Conservation (phyloP, 306 rosid genomes). For the Vigna hirtella region DNA sequence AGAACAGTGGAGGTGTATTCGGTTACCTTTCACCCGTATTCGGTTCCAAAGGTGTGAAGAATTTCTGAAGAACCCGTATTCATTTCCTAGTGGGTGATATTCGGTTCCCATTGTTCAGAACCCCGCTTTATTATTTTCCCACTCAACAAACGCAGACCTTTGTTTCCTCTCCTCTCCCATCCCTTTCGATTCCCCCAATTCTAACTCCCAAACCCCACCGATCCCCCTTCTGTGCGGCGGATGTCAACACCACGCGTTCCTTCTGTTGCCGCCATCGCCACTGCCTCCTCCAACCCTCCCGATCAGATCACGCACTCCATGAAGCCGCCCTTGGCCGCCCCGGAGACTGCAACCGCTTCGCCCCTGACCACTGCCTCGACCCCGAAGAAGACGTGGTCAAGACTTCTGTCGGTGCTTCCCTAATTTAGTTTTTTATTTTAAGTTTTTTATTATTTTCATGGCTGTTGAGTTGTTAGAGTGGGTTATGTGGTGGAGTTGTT, state of each 20-base stretch:
- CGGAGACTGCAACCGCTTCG: constrained; percentile 79
- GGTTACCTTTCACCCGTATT: too few relatives aligned
- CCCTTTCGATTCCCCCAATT: constrained; percentile 20
- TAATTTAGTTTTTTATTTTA: background rate
- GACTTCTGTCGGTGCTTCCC: constrained; percentile 58
- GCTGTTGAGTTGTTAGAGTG: constrained; percentile 13
- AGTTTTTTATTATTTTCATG: background rate
- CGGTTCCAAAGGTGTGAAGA: too few relatives aligned
- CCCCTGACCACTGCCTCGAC: constrained; percentile 60
- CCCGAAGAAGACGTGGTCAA: constrained; percentile 69
- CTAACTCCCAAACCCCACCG: background rate
- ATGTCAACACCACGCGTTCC: constrained; percentile 77
- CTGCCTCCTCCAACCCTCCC: constrained; percentile 50
- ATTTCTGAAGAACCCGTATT: too few relatives aligned
- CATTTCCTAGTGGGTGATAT: too few relatives aligned
- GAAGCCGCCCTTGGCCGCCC: constrained; percentile 74
- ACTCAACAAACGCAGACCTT: constrained; percentile 69
- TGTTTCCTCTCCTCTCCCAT: constrained; percentile 9
- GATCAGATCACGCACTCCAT: constrained; percentile 71
- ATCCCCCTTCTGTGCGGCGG: constrained; percentile 36
- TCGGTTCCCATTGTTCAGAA: too few relatives aligned
- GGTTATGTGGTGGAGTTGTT: constrained; percentile 38
- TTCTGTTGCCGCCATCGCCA: constrained; percentile 43
- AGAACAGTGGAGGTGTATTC: too few relatives aligned
- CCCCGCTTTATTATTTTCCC: constrained; percentile 51